Evolutionary conservation across 768 basidiomycete genomes (phyloP), one percentile per base, ranked within the genome.

Genomic region (Gelatoporia subvermispora): DNA sequence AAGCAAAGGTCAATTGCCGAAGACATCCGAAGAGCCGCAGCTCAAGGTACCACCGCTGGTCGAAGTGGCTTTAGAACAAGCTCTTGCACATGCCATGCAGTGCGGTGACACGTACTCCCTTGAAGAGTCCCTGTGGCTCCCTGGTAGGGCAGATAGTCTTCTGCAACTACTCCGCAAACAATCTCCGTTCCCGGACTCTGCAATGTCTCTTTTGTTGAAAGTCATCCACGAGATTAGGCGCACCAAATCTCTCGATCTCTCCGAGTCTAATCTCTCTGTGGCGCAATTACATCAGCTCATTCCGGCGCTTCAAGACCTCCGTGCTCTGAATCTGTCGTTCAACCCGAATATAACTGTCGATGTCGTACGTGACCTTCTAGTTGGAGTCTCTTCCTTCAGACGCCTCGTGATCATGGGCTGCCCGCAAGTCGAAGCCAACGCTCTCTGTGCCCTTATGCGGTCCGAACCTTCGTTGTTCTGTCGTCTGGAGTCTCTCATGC

Each of bases 71-170:
- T 35, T 70, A 5, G 39, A 44, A 15, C 61, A 60, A 16, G 62
- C 69, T 1, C 40, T 71, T 4, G 44, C 56, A 13, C 56, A 61
- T 17, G 58, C 59, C 8, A 42, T 70, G 8, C 41, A 51, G n/a
- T 46, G 39, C 15, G 63, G 53, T 9, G 57, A 67, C 34, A 60
- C 50, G 0, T 48, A 45, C 4, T 60, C 50, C 8, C 38, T 69
- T 13, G 66, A 66, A 40, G 51, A 55, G 3, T 35, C 69, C 23
- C 20, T 66, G 23, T 63, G 60, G 65, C 50, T 65, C 24, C 65
- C 67, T 4, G 64, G 57, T 0, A 71, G 65, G 52, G 58, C 60
- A 0, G 21, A 42, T 3, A 46, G 41, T 8, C 57, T 69, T 13
- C 42, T 52, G 40, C 21, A 48, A 0, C 35, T 58, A 18, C 52